phyloP scores from a whole-genome alignment of 352 stramenopile genomes.

The Thraustochytrium sp. region DNA sequence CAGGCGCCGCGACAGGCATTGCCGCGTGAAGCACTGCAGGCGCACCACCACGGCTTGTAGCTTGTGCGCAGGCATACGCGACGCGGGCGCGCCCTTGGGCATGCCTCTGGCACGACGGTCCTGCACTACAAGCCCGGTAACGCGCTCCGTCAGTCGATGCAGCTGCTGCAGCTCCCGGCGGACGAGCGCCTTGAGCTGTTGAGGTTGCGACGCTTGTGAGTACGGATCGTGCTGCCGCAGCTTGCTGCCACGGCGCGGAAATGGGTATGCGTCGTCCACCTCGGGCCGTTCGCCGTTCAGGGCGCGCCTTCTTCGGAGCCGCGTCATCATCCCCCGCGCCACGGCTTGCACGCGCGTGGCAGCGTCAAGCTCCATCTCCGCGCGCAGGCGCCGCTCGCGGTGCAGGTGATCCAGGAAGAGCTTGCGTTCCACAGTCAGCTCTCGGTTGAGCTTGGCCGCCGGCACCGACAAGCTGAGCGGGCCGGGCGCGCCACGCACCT shows the following conservation, averaged over 20 bases:
- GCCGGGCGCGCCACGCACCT: neutral
- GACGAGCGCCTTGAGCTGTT: neutral
- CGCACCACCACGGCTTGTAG: neutral
- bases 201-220: neutral
- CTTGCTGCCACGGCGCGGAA: neutral
- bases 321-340: neutral
- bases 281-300: neutral
- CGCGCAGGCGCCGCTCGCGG: neutral
- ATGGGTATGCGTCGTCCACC: neutral
- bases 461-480: conserved; percentile 9
- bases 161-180: neutral
- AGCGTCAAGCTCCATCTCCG: neutral
- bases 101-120: neutral
- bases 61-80: neutral
- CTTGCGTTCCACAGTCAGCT: conserved; percentile 33
- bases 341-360: neutral
- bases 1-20: neutral
- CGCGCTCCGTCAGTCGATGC: neutral
- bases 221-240: neutral
- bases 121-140: neutral
- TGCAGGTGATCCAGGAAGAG: neutral
- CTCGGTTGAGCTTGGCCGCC: conserved; percentile 25
- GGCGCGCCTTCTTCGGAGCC: neutral
- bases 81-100: neutral
- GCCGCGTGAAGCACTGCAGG: neutral